Base-by-base conservation (phyloP, 306 rosid genomes). In the Urtica urens region DNA sequence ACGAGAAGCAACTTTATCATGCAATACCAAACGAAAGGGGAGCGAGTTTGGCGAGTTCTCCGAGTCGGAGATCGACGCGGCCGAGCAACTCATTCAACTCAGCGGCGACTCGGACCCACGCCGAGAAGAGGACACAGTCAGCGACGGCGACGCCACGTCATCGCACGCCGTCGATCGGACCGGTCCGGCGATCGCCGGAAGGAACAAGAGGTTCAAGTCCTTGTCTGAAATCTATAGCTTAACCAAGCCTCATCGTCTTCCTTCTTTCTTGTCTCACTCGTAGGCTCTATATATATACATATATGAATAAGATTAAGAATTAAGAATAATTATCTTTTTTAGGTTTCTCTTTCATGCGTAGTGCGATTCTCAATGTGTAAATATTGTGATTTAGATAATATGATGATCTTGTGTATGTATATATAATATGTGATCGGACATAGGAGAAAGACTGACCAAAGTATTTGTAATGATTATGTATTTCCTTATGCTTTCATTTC, bases 31-130 rank as follows among this genome's bases (percentile, higher is more conserved):
- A 23, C 14, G 13, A 4, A 49, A 49, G 23, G 30, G 4, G 38
- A 49, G 4, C 17, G 37, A 31, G 56, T 30, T 18, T 8, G 22
- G 21, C 27, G n/a, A 34, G 41, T 18, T 51, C 57, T 51, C 57
- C 19, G 57, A 51, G 42, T 51, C 57, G 7, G 57, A 51, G 30
- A 56, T 75, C 16, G 62, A 72, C 50, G 77, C 60, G 7, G 87
- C 79, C n/a, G 46, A 45, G 40, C 65, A 33, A 18, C 71, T 79
- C 39, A 23, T 75, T 21, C 68, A 79, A 33, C 70, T 79, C 8
- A 66, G 78, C 38, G 72, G 53, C 26, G 57, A 51, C 40, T 59
- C 25, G n/a, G 70, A 37, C 31, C n/a, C n/a, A n/a, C n/a, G n/a
- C n/a, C n/a, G n/a, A n/a, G 29, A 65, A 19, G 19, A 20, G 23